These are phyloP conservation scores for Gracilaria gracilis DNA, from an alignment of 23 red algal genomes.

Conservation along the genomic window DNA sequence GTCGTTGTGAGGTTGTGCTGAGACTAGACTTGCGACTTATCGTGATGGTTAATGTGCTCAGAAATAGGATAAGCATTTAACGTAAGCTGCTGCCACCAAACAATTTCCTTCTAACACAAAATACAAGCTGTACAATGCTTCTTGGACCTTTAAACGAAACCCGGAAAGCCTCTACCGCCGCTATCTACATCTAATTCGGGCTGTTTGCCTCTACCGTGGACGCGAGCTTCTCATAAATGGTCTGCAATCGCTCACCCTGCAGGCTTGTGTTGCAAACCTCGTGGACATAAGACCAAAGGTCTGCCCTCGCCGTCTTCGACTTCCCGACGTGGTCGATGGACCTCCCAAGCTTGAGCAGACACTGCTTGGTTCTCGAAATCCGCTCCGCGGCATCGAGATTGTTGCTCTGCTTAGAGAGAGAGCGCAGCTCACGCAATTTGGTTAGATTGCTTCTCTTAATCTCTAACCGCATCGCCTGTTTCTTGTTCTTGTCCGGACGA, in stretches of 20 bases:
- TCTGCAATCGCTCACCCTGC: slow-evolving; percentile 65
- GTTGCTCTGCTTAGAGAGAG: slow-evolving; percentile 57
- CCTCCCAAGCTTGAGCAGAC: slow-evolving; percentile 67
- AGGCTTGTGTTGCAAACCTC: slow-evolving; percentile 64
- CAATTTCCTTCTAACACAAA: slow-evolving; percentile 15
- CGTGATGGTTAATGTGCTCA: background rate
- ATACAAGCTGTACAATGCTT: slow-evolving; percentile 5
- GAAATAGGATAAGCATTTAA: slow-evolving; percentile 28
- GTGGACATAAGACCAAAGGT: slow-evolving; percentile 77
- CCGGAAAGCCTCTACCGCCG: background rate
- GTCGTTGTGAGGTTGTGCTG: background rate
- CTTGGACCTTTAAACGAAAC: slow-evolving; percentile 17
- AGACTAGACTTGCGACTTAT: background rate
- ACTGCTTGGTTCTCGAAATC: slow-evolving; percentile 74
- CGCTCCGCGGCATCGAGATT: slow-evolving; percentile 62
- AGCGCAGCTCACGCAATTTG: slow-evolving; percentile 66
- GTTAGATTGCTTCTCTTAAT: slow-evolving; percentile 59
- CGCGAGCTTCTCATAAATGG: slow-evolving; percentile 71
- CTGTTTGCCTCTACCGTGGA: slow-evolving; percentile 22
- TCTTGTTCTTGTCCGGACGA: slow-evolving; percentile 11
- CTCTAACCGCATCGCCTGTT: slow-evolving; percentile 27
- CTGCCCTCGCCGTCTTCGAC: slow-evolving; percentile 16
- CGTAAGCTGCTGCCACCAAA: background rate
- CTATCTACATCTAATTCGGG: background rate
- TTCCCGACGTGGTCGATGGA: slow-evolving; percentile 43